Evolutionary conservation across 208 protist genomes (phyloP), one percentile per base, ranked within the genome.

Genomic region (Leishmania braziliensis): DNA sequence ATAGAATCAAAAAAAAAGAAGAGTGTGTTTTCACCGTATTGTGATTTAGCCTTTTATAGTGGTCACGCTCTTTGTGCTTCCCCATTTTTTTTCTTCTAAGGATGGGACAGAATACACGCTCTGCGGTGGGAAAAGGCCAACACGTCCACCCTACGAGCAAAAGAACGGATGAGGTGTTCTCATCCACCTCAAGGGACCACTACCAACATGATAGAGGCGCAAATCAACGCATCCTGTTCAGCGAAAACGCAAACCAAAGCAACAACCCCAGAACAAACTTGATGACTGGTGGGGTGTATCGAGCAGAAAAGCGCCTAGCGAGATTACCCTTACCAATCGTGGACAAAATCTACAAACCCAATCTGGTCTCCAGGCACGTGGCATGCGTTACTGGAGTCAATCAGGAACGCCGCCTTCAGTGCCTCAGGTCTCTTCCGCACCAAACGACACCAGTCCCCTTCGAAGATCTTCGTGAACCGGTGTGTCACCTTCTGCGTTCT

Each of bases 361-460:
- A 94, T 86, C 77, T 92, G 89, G 60, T 92, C 88, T 23, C 87
- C 86, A 48, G 91, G 91, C 23, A 94, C 91, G 79, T 91, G 88
- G 79, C 87, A 92, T 16, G 91, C 91, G 77, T 91, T 91, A 82
- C 83, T 87, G n/a, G 88, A 81, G 79, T 94, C 91, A 72, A 91
- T 89, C 58, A 92, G 84, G 77, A 94, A 94, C 23, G 89, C 88
- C 20, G 85, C 58, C 83, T 88, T 85, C 43, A 94, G 84, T 46
- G 91, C 91, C 71, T 92, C 84, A 36, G 91, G 88, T 46, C 88
- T 76, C n/a, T 92, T 78, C 77, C 58, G 43, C 36, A 94, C 58
- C 53, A 94, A 75, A n/a, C 81, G 79, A 3, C 36, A 39, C 36
- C 36, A 39, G 36, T 39, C 36, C 36, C 36, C 36, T 39, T 91